phyloP scores from a whole-genome alignment of 129 eudicot species.

The Logfia minima region DNA sequence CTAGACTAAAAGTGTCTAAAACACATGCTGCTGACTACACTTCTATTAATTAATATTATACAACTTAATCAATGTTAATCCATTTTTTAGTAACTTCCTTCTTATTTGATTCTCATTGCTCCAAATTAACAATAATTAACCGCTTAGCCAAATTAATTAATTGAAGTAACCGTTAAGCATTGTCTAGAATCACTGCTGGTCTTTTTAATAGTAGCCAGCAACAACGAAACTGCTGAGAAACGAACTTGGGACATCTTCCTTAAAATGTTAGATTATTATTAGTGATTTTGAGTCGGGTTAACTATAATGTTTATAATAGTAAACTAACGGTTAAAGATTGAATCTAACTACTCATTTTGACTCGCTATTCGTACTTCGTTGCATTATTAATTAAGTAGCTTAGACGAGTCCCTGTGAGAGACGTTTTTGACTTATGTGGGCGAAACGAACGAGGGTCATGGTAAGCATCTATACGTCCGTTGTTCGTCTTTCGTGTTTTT shows the following conservation, averaged over 20 bases:
- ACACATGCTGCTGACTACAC: constrained; percentile 26
- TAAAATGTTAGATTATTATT: too few relatives aligned
- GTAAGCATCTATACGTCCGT: too few relatives aligned
- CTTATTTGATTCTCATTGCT: neutral
- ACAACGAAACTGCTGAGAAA: neutral
- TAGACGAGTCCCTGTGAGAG: too few relatives aligned
- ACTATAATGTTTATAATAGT: too few relatives aligned
- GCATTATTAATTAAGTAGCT: too few relatives aligned
- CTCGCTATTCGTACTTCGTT: too few relatives aligned
- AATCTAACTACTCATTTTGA: too few relatives aligned
- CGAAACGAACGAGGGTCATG: too few relatives aligned
- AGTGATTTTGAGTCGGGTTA: too few relatives aligned
- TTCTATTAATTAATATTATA: constrained; percentile 4
- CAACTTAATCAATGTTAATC: constrained; percentile 13
- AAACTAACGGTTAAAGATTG: too few relatives aligned
- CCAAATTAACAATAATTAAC: neutral
- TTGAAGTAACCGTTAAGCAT: neutral
- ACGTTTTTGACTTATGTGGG: too few relatives aligned
- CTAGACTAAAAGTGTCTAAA: constrained; percentile 16
- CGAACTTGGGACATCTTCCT: neutral
- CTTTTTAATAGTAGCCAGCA: neutral
- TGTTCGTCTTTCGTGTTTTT: too few relatives aligned
- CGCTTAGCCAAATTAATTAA: neutral
- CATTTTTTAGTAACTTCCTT: neutral
- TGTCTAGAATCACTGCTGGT: neutral